phyloP scores from a whole-genome alignment of 768 basidiomycete species.

The Dentipellis fragilis region DNA sequence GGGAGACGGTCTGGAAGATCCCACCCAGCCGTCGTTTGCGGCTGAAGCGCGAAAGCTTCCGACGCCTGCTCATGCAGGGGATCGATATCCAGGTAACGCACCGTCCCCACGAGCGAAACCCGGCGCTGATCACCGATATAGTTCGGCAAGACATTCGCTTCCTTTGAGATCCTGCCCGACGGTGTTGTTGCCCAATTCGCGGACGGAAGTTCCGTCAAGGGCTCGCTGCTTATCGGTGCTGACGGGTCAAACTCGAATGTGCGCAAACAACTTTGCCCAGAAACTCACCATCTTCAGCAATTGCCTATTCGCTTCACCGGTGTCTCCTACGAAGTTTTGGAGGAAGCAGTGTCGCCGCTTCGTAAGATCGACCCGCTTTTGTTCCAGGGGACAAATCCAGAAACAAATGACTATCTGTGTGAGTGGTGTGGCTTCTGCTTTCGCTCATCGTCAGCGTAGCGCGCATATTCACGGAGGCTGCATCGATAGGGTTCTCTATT shows the following conservation, averaged over 20 bases:
- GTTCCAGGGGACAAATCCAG: neutral
- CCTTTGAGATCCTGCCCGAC: neutral
- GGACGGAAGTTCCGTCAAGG: neutral
- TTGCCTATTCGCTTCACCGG: neutral
- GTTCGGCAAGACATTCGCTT: neutral
- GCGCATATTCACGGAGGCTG: neutral
- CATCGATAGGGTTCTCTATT: neutral
- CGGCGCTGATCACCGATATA: neutral
- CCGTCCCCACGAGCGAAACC: neutral
- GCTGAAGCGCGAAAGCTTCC: neutral
- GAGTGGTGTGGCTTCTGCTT: neutral
- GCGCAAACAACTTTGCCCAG: neutral
- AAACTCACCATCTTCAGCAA: neutral
- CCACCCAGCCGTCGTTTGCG: neutral
- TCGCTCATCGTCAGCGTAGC: neutral
- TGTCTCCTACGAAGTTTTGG: neutral
- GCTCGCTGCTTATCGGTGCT: neutral
- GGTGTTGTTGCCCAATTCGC: neutral
- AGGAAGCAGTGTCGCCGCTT: neutral
- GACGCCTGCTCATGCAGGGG: neutral
- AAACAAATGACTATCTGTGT: neutral
- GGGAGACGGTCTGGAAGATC: neutral
- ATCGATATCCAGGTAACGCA: neutral
- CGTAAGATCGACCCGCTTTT: neutral
- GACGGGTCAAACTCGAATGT: neutral